phyloP scores from a whole-genome alignment of 208 protist genomes.

The Lotmaria passim region DNA sequence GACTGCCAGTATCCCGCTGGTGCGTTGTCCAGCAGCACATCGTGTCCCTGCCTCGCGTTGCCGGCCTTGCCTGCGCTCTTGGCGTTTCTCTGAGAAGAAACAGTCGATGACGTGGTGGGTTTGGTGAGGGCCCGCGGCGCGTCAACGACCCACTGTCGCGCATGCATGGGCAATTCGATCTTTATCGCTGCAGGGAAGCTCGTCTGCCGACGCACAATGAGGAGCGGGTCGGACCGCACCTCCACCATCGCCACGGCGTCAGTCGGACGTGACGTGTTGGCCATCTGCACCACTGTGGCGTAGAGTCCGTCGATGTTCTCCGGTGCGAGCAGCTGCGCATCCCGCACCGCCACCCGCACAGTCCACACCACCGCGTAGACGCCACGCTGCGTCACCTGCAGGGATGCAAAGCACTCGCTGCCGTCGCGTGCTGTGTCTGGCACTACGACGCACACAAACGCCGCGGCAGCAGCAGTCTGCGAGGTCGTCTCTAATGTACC shows the following conservation, averaged over 20 bases:
- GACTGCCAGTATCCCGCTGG: constrained; percentile 55
- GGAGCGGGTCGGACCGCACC: constrained; percentile 52
- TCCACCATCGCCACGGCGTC: constrained; percentile 29
- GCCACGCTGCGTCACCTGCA: constrained; percentile 50
- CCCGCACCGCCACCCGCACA: constrained; percentile 43
- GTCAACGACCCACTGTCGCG: constrained; percentile 43
- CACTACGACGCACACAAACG: constrained; percentile 12
- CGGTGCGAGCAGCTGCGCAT: constrained; percentile 23
- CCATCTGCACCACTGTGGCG: constrained; percentile 29
- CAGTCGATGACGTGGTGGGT: background rate
- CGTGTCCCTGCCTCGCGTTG: background rate
- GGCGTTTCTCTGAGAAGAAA: background rate
- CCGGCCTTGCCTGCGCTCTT: background rate
- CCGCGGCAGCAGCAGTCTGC: background rate
- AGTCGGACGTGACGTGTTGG: background rate
- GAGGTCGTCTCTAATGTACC: background rate
- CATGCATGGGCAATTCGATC: constrained; percentile 80
- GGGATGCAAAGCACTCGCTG: constrained; percentile 41
- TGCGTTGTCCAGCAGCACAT: constrained; percentile 16
- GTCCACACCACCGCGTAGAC: constrained; percentile 71
- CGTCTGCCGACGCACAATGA: constrained; percentile 72
- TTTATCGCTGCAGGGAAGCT: constrained; percentile 44
- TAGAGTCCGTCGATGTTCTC: constrained; percentile 60
- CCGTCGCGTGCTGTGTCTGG: constrained; percentile 18
- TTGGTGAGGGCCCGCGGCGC: constrained; percentile 37